Percentiles rank a stretch among this genome's conserved stretches.
Conservation (phyloP, 169 alveolate species). For the Besnoitia besnoiti region DNA sequence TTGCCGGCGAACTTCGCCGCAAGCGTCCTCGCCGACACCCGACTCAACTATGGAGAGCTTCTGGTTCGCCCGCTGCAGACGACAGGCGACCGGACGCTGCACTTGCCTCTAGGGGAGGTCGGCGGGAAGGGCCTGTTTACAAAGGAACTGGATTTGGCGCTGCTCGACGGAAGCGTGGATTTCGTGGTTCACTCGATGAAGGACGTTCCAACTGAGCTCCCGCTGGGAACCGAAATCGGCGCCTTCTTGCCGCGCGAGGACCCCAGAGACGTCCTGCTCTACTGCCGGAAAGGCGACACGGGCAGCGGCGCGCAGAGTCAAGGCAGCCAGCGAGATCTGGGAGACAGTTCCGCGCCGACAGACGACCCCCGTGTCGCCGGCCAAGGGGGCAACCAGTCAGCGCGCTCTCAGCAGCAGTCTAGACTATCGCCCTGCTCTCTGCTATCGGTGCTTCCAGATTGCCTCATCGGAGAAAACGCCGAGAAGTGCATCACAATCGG, state of each 20-base stretch:
- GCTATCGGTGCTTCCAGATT: neutral
- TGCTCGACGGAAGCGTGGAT: constrained; percentile 63
- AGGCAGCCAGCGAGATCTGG: too few relatives aligned
- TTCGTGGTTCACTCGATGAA: constrained; percentile 74
- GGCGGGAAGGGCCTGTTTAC: constrained; percentile 79
- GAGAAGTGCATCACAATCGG: constrained; percentile 46
- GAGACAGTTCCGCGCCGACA: too few relatives aligned
- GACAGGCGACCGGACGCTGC: constrained; percentile 70
- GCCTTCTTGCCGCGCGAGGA: constrained; percentile 64
- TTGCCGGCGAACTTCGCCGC: neutral
- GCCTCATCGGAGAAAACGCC: neutral
- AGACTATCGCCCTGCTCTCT: neutral
- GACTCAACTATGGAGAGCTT: constrained; percentile 48
- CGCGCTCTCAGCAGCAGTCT: neutral
- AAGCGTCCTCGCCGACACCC: constrained; percentile 25
- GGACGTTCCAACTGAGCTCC: constrained; percentile 37
- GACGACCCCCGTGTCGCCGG: too few relatives aligned
- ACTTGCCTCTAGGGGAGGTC: constrained; percentile 69
- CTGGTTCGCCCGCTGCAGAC: constrained; percentile 28
- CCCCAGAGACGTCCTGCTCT: constrained; percentile 59
- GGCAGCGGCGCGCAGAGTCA: neutral
- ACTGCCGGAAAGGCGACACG: neutral
- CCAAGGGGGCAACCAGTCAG: too few relatives aligned
- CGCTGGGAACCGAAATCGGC: constrained; percentile 20
- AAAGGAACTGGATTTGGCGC: constrained; percentile 73